Conservation (phyloP, 257 asterid species). For the Plantago ovata region DNA sequence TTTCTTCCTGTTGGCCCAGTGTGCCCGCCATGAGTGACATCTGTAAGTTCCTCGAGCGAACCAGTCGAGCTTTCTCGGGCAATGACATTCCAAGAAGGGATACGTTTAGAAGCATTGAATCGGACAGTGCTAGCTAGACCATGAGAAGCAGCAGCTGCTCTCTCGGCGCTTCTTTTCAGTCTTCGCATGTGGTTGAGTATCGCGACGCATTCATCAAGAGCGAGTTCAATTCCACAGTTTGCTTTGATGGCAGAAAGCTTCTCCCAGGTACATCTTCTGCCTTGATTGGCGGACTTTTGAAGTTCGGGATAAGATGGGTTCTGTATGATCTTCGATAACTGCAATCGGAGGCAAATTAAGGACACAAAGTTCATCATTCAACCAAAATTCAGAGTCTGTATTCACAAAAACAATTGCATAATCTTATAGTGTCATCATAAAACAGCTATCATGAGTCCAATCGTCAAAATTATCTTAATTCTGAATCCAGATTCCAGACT, state of each 20-base stretch:
- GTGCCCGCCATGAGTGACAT: slow-evolving; percentile 22
- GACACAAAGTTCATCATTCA: not conserved
- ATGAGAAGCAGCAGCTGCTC: slow-evolving; percentile 81
- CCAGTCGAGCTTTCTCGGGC: slow-evolving; percentile 90
- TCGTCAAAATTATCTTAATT: no score
- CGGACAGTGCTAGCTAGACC: slow-evolving; percentile 39
- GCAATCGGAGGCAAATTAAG: slow-evolving; percentile 17
- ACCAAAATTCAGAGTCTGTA: not conserved
- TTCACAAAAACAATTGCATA: no score
- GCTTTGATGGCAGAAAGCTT: slow-evolving; percentile 91
- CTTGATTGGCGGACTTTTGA: slow-evolving; percentile 88
- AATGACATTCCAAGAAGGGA: slow-evolving; percentile 91
- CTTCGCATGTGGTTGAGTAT: slow-evolving; percentile 94
- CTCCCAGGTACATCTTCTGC: slow-evolving; percentile 96
- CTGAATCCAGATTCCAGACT: no score
- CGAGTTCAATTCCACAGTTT: slow-evolving; percentile 92
- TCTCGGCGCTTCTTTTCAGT: slow-evolving; percentile 69
- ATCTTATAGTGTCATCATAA: no score
- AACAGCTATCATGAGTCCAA: no score
- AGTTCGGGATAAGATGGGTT: slow-evolving; percentile 77
- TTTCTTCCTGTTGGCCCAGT: slow-evolving; percentile 24
- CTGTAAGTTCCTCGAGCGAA: slow-evolving; percentile 75
- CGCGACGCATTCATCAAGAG: slow-evolving; percentile 83
- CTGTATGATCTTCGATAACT: slow-evolving; percentile 81
- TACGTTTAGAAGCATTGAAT: slow-evolving; percentile 67